Base-by-base conservation (phyloP, 805 yeast species). In the Ogataea pignaliae region DNA sequence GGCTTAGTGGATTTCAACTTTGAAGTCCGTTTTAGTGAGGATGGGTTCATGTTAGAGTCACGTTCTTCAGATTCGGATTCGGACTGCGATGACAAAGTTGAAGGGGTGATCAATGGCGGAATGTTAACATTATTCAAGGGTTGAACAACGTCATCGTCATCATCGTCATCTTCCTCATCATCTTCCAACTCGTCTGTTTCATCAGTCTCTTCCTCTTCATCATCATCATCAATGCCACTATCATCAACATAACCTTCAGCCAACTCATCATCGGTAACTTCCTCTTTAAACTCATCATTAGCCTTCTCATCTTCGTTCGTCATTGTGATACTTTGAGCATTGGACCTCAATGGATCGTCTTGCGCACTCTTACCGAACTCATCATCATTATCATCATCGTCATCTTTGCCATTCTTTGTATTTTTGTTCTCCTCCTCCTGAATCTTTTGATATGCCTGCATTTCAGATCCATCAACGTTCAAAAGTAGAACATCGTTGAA, bases 401-500 rank as follows among this genome's bases (percentile, higher is more conserved):
- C 71, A 5, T 57, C 63, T 42, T 64, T 63, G 37, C 61, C 63
- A 42, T 60, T 63, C 59, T 41, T 32, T 11, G 31, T 12, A 12
- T 46, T 36, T 31, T n/a, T 14, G 11, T 18, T 16, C 34, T 39
- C 34, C 14, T 37, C 39, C 30, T 40, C 14, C 21, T 49, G 28
- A 11, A 37, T 35, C 35, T 40, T 50, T 15, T 44, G 48, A 41
- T 43, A 58, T 39, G 52, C 55, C 33, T 48, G 50, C 34, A 52
- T 53, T 37, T 63, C 67, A 18, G 44, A 53, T 26, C 57, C 58
- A 40, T 80, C 78, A 32, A 83, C 71, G 12, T 70, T 66, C 44
- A 83, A 52, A n/a, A 68, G 54, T 53, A 78, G 53, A 14, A 56
- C 57, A 52, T 84, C 90, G 10, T 76, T 79, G 54, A 85, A 84